Evolutionary conservation across 1,284 basidiomycete species (phyloP), one percentile per base, ranked within the genome.

Genomic region (Pseudozyma tsukubaensis): DNA sequence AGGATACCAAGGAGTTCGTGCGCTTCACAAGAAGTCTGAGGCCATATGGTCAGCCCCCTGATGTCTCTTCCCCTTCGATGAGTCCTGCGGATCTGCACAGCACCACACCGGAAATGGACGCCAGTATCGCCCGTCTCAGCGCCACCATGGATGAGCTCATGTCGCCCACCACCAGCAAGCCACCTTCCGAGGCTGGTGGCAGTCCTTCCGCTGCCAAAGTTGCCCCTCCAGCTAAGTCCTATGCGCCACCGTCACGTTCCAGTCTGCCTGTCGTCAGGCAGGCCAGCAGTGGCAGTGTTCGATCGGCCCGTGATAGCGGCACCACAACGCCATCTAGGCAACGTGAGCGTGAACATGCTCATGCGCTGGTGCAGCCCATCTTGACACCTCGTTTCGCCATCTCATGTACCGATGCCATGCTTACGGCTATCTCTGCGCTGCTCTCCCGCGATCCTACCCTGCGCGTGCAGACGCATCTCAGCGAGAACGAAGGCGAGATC

Each of bases 321-420:
- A 64, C 59, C 18, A 70, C 72, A 39, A 75, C 72, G 1, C 72
- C 72, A 8, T 70, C 72, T 13, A 45, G 72, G 24, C 67, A 70
- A 39, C 62, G 67, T 32, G 72, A 75, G 45, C 69, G 69, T 42
- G 74, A 75, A 34, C 48, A 70, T 16, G 60, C 54, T 32, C 55
- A 67, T 19, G 69, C 77, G 11, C 74, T 94, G 16, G 92, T 98
- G 7, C 91, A 92, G 63, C 95, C 95, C 0, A 90, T 96, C 80
- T 86, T 98, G 47, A 98, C 96, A 0, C 96, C 96, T 18, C 91
- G 95, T 18, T 98, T 99, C 85, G 95, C 96, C 32, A 92, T 99
- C 71, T 90, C 92, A n/a, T 96, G 94, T 85, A 91, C 94, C 0
- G 85, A 88, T 13, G 87, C 89, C n/a, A 89, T 97, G 39, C 88